Percentiles rank a stretch among this genome's conserved stretches.
phyloP scores from a whole-genome alignment of 805 yeast species.

The Tetrapisispora phaffii region DNA sequence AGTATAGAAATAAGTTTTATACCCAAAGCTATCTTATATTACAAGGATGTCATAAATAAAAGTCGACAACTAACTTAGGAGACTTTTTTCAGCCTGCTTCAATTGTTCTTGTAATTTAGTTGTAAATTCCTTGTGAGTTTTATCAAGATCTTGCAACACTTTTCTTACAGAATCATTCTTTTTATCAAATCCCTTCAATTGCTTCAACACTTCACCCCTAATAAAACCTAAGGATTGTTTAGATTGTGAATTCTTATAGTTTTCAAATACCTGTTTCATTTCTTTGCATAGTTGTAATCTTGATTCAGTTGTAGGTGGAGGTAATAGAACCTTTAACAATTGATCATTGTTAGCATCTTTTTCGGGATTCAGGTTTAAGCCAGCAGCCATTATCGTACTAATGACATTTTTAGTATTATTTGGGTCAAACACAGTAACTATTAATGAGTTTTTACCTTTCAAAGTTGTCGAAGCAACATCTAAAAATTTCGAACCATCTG shows the following conservation, averaged over 20 bases:
- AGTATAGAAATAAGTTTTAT: neutral
- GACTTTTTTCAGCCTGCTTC: slow-evolving; percentile 45
- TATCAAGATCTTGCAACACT: slow-evolving; percentile 53
- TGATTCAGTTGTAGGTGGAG: slow-evolving; percentile 63
- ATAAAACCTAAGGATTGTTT: slow-evolving; percentile 45
- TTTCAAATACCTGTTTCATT: slow-evolving; percentile 58
- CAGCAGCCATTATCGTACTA: slow-evolving; percentile 58
- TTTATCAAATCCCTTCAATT: slow-evolving; percentile 41
- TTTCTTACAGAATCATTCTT: slow-evolving; percentile 47
- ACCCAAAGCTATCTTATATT: neutral
- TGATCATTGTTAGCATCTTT: slow-evolving; percentile 63
- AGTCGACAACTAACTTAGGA: slow-evolving; percentile 13
- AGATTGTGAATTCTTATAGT: slow-evolving; percentile 42
- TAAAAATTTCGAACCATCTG: slow-evolving; percentile 40
- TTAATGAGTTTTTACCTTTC: slow-evolving; percentile 55
- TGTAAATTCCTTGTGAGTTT: slow-evolving; percentile 53
- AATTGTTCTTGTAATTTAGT: slow-evolving; percentile 47
- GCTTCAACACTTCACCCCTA: slow-evolving; percentile 50
- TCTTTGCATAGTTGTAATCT: slow-evolving; percentile 45
- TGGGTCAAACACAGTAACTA: slow-evolving; percentile 85
- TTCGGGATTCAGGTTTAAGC: slow-evolving; percentile 72
- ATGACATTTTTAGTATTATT: slow-evolving; percentile 56
- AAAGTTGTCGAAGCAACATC: slow-evolving; percentile 61
- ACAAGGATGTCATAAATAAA: neutral
- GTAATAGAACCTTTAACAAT: slow-evolving; percentile 61